These are phyloP conservation scores for Exophiala sp. DNA, from an alignment of 2,329 filamentous ascomycete species.

Conservation along the genomic window DNA sequence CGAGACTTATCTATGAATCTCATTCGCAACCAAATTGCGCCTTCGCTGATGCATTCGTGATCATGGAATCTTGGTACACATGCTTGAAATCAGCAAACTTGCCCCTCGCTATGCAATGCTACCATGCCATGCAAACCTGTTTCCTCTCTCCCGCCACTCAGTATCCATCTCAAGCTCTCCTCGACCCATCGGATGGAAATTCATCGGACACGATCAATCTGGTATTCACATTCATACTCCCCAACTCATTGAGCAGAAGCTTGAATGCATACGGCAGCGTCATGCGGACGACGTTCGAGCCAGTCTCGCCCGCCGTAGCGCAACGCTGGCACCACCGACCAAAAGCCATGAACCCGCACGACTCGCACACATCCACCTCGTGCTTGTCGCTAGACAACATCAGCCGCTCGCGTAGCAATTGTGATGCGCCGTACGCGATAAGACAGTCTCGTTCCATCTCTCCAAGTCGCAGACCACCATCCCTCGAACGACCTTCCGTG, in stretches of 20 bases:
- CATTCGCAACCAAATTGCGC: background rate
- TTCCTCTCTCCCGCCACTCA: background rate
- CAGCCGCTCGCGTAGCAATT: conserved; percentile 84
- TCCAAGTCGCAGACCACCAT: conserved; percentile 87
- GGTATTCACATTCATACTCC: conserved; percentile 98
- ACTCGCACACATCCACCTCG: conserved; percentile 88
- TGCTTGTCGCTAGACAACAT: conserved; percentile 94
- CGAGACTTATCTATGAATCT: too few relatives aligned
- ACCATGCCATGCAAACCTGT: background rate
- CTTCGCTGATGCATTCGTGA: background rate
- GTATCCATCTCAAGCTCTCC: conserved; percentile 11
- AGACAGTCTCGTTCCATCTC: conserved; percentile 99
- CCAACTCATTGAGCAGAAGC: conserved; percentile 88
- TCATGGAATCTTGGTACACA: background rate
- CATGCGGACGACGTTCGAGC: conserved; percentile 81
- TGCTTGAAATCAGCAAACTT: background rate
- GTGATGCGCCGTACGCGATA: conserved; percentile 92
- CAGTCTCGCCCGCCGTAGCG: conserved; percentile 56
- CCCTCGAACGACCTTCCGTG: conserved; percentile 88
- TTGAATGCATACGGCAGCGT: conserved; percentile 97
- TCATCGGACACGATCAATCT: conserved; percentile 87
- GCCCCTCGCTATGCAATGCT: conserved; percentile 1
- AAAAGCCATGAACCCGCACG: conserved; percentile 92
- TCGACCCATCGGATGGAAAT: conserved; percentile 59
- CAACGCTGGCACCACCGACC: conserved; percentile 93